A percentile compares a stretch with the other conserved stretches of the same genome.
These are phyloP conservation scores for Rosa chinensis DNA, from an alignment of 306 rosid species.

Conservation along the genomic window DNA sequence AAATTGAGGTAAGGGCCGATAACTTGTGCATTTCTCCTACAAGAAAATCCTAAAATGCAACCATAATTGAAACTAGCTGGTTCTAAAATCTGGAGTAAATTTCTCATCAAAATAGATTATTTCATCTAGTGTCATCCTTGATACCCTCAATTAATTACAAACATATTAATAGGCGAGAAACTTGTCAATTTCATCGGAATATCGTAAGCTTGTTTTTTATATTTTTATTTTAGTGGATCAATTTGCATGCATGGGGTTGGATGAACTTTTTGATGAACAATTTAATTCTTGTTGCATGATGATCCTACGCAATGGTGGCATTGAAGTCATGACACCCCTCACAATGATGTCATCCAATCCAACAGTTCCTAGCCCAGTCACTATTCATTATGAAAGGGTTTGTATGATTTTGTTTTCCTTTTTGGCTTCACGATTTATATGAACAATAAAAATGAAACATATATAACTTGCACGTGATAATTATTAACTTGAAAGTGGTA, in stretches of 20 bases:
- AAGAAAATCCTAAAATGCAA: background rate
- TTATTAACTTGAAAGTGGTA: background rate
- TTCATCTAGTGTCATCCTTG: background rate
- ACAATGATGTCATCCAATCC: conserved; percentile 10
- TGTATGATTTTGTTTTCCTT: background rate
- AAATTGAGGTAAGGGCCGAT: background rate
- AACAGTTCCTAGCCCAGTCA: background rate
- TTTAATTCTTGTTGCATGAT: background rate
- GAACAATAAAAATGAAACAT: background rate
- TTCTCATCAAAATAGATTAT: background rate
- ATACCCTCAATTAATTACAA: background rate
- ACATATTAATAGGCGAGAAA: background rate
- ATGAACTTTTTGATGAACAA: conserved; percentile 7
- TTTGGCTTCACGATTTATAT: background rate
- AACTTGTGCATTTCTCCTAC: background rate
- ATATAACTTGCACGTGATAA: conserved; percentile 5
- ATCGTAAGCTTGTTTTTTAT: background rate
- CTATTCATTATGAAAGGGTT: background rate
- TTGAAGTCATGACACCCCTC: conserved; percentile 13
- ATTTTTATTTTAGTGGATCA: background rate
- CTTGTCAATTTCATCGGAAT: background rate
- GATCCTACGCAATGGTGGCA: background rate
- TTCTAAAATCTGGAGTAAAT: background rate
- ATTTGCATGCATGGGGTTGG: conserved; percentile 24
- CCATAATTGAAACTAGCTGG: background rate